Conservation (phyloP, 208 protist genomes). For the Acanthamoeba healyi region DNA sequence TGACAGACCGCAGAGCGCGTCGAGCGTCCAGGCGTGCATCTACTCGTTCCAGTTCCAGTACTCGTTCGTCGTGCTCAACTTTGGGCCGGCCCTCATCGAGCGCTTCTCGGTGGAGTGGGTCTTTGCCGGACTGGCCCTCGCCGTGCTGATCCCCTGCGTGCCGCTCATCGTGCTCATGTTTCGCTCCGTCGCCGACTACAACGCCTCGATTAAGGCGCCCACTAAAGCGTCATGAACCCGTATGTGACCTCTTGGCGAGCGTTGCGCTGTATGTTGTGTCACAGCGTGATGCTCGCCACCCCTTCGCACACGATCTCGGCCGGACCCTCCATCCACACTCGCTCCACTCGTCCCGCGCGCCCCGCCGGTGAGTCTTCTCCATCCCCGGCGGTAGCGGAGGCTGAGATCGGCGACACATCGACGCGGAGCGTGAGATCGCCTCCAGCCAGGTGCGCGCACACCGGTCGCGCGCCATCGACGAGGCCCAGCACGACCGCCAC, state of each 20-base stretch:
- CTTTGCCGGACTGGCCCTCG: background rate
- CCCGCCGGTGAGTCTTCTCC: background rate
- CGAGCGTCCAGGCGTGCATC: conserved; percentile 30
- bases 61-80: conserved; percentile 55
- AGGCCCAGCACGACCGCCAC: background rate
- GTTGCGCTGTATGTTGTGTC: background rate
- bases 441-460: background rate
- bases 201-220: background rate
- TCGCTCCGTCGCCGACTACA: background rate
- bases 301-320: background rate
- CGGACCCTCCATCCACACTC: conserved; percentile 17
- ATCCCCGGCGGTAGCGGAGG: background rate
- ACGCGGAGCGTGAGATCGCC: conserved; percentile 4
- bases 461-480: background rate
- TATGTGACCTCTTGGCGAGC: background rate
- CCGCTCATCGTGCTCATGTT: conserved; percentile 21
- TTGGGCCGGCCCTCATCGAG: conserved; percentile 2
- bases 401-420: background rate
- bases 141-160: conserved; percentile 33
- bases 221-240: background rate
- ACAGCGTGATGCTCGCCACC: background rate
- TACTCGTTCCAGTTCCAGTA: conserved; percentile 50
- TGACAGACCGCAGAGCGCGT: conserved; percentile 36
- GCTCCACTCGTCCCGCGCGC: background rate
- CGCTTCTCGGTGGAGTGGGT: conserved; percentile 3